Evolutionary conservation across 257 asterid species (phyloP).

Genomic region (Osmanthus fragrans): DNA sequence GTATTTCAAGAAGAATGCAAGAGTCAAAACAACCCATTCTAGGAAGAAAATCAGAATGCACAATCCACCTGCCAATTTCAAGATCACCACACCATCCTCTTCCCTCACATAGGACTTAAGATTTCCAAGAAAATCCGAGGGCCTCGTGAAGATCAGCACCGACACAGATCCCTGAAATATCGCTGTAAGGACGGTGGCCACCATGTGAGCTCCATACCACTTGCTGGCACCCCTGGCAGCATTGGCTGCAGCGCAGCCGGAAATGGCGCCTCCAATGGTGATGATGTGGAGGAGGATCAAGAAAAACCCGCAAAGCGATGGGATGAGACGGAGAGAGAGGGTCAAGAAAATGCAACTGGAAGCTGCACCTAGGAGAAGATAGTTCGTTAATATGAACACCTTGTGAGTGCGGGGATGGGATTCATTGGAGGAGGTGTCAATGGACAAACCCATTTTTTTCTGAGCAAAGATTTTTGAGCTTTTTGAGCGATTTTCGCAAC

Average conservation of each 20-base stretch:
- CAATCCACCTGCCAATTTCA: conserved; percentile 75
- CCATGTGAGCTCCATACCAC: conserved; percentile 91
- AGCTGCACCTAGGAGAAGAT: conserved; percentile 43
- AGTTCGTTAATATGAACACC: conserved; percentile 39
- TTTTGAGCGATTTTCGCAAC: background rate
- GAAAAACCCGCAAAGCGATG: conserved; percentile 46
- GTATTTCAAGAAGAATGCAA: conserved; percentile 81
- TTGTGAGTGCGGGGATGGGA: conserved; percentile 32
- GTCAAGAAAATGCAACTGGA: conserved; percentile 49
- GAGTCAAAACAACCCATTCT: conserved; percentile 85
- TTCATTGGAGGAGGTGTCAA: conserved; percentile 6
- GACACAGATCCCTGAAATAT: conserved; percentile 96
- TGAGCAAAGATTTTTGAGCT: background rate
- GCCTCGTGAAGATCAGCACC: conserved; percentile 75
- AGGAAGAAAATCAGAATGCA: conserved; percentile 66
- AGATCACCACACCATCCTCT: conserved; percentile 74
- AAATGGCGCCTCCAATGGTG: conserved; percentile 46
- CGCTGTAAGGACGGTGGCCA: conserved; percentile 81
- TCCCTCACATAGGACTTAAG: conserved; percentile 81
- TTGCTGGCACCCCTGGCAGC: conserved; percentile 50
- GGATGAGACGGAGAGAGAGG: conserved; percentile 47
- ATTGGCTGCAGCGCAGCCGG: conserved; percentile 62
- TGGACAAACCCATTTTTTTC: background rate
- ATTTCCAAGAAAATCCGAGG: conserved; percentile 66
- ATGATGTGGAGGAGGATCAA: conserved; percentile 46